Conservation (phyloP, 179 eudicot genomes). For the Monotropa hypopitys region DNA sequence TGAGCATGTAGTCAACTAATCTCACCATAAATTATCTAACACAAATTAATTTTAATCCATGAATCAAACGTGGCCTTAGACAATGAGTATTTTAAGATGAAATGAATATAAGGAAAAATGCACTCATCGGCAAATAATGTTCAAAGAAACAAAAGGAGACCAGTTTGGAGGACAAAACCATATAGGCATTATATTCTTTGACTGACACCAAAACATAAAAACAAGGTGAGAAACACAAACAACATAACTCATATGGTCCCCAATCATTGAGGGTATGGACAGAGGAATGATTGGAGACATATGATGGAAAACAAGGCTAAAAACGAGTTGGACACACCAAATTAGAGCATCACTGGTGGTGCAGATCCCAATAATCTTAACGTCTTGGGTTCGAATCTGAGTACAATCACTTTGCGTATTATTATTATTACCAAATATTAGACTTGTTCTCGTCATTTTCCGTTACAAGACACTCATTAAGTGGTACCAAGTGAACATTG, state of each 20-base stretch:
- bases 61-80: not conserved
- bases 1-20: too few species aligned
- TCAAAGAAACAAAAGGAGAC: not conserved
- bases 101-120: not conserved
- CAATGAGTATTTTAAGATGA: not conserved
- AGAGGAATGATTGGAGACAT: not conserved
- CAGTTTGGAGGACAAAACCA: not conserved
- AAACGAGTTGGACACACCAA: not conserved
- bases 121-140: not conserved
- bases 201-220: not conserved
- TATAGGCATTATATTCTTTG: not conserved
- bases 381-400: too few species aligned
- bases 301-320: not conserved
- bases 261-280: too few species aligned
- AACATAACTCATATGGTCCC: too few species aligned
- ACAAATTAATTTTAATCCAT: too few species aligned
- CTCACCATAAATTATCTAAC: too few species aligned
- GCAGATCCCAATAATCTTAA: too few species aligned
- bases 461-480: too few species aligned
- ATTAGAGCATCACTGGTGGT: not conserved
- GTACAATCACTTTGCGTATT: too few species aligned
- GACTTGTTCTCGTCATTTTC: too few species aligned
- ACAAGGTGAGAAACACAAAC: not conserved
- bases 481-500: too few species aligned
- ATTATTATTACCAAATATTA: too few species aligned